Evolutionary conservation across 768 basidiomycete species (phyloP).

Genomic region (Mycena galopus): DNA sequence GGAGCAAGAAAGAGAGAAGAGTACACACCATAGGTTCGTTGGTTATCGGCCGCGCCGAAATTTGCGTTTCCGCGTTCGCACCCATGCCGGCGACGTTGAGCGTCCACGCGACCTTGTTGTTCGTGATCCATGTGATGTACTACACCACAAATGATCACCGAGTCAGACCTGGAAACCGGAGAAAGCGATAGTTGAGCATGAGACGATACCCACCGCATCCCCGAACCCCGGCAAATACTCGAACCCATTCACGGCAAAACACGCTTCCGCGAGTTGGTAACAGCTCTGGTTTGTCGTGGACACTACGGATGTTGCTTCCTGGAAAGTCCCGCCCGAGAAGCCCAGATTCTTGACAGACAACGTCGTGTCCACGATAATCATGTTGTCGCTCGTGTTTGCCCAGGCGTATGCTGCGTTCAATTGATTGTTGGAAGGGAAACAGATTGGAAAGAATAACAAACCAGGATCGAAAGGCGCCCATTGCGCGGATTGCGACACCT

Average conservation of each 20-base stretch:
- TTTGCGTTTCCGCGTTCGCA: slow-evolving; percentile 64
- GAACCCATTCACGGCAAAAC: slow-evolving; percentile 65
- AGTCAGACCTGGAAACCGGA: slow-evolving; percentile 40
- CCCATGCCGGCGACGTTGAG: slow-evolving; percentile 62
- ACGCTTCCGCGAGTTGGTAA: slow-evolving; percentile 56
- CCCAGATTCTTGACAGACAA: slow-evolving; percentile 53
- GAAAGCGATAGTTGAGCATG: not conserved
- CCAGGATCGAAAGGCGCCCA: slow-evolving; percentile 56
- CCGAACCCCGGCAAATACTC: slow-evolving; percentile 65
- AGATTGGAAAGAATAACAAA: too few relatives aligned
- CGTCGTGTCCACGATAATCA: slow-evolving; percentile 52
- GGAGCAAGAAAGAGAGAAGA: too few relatives aligned
- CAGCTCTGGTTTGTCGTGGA: slow-evolving; percentile 57
- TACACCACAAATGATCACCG: not conserved
- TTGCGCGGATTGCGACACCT: slow-evolving; percentile 69
- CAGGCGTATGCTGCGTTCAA: slow-evolving; percentile 55
- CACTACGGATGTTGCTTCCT: slow-evolving; percentile 56
- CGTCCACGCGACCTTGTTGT: slow-evolving; percentile 68
- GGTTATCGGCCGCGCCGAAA: slow-evolving; percentile 70
- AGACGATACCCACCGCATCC: slow-evolving; percentile 46
- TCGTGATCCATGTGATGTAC: slow-evolving; percentile 72
- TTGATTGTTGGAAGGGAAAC: too few relatives aligned
- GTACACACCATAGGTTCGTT: slow-evolving; percentile 77
- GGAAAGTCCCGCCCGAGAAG: slow-evolving; percentile 60
- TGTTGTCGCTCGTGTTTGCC: slow-evolving; percentile 51